Base-by-base conservation (phyloP, 2,329 filamentous ascomycete genomes). In the Emergomyces orientalis region DNA sequence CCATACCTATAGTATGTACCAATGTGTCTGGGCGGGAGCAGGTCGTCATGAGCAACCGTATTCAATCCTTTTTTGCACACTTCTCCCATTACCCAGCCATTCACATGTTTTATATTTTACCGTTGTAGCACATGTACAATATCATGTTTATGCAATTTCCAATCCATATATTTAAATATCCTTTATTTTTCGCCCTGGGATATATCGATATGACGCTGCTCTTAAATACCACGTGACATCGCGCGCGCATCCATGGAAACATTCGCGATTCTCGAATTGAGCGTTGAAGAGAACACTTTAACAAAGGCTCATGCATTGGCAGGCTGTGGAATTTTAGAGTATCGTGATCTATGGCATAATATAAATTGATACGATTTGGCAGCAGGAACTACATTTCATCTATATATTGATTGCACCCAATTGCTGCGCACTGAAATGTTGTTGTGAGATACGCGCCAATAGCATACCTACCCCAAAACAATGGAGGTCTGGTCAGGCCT, bases 401-500 rank as follows among this genome's bases (percentile, higher is more conserved):
- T 14, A 11, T n/a, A n/a, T 3, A 9, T 25, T 6, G 19, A 41
- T 25, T 17, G 19, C 55, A 27, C 34, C 30, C 55, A 57, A 57
- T 57, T 17, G 34, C n/a, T n/a, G 2, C 22, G n/a, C 19, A 8
- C 3, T 22, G n/a, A 19, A 13, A 13, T 22, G 34, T 39, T 56
- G 52, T n/a, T 11, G 14, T 39, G 52, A 56, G 32, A 37, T 32
- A 17, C 52, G 32, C 52, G 52, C 5, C 8, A 1, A 37, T 30
- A 25, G 3, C 22, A 49, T 27, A 0, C 1, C 3, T 39, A 22
- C 52, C 11, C 19, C 7, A 4, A 3, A 32, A 71, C 67, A 45
- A 77, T 77, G 75, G 72, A 74, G 64, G 62, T 75, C 60, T 77
- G 75, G 75, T 71, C 74, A 41, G 75, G 75, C 22, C 63, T 69